These are phyloP conservation scores for Trichoderma endophyticum DNA, from an alignment of 2,329 filamentous ascomycete genomes.

Conservation along the genomic window DNA sequence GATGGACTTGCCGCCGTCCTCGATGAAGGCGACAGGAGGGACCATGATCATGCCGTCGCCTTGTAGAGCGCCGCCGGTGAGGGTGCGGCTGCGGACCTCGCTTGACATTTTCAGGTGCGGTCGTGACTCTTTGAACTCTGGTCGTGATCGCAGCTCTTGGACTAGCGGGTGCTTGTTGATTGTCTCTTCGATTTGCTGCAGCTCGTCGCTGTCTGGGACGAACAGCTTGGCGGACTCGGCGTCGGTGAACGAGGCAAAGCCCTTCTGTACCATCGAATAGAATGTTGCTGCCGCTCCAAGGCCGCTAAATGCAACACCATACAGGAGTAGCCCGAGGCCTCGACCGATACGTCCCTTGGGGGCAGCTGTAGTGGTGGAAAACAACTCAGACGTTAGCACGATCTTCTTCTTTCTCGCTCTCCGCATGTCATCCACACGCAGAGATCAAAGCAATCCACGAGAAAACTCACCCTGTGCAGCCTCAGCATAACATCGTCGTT, in stretches of 20 bases:
- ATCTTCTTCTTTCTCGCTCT: neutral
- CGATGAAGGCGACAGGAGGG: slow-evolving; percentile 74
- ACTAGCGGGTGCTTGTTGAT: slow-evolving; percentile 76
- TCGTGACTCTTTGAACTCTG: slow-evolving; percentile 69
- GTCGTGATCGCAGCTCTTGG: slow-evolving; percentile 61
- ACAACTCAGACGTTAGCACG: neutral
- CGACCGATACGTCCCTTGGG: slow-evolving; percentile 25
- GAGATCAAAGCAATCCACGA: neutral
- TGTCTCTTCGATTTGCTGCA: slow-evolving; percentile 63
- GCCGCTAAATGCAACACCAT: slow-evolving; percentile 31
- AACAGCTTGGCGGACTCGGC: slow-evolving; percentile 70
- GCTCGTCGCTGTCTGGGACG: slow-evolving; percentile 52
- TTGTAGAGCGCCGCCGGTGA: slow-evolving; percentile 77
- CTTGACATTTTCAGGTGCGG: slow-evolving; percentile 84
- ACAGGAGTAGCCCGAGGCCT: slow-evolving; percentile 27
- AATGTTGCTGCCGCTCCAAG: slow-evolving; percentile 36
- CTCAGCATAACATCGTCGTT: slow-evolving; percentile 27
- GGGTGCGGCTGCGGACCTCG: slow-evolving; percentile 65
- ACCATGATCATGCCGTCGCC: slow-evolving; percentile 75
- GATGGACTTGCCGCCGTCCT: slow-evolving; percentile 65
- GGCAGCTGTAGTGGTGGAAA: neutral
- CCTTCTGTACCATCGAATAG: slow-evolving; percentile 34
- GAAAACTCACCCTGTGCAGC: slow-evolving; percentile 26
- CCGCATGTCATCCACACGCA: neutral
- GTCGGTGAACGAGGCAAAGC: slow-evolving; percentile 50